Evolutionary conservation across 2,329 filamentous ascomycete species (phyloP).

Genomic region (Pseudogymnoascus sp.): DNA sequence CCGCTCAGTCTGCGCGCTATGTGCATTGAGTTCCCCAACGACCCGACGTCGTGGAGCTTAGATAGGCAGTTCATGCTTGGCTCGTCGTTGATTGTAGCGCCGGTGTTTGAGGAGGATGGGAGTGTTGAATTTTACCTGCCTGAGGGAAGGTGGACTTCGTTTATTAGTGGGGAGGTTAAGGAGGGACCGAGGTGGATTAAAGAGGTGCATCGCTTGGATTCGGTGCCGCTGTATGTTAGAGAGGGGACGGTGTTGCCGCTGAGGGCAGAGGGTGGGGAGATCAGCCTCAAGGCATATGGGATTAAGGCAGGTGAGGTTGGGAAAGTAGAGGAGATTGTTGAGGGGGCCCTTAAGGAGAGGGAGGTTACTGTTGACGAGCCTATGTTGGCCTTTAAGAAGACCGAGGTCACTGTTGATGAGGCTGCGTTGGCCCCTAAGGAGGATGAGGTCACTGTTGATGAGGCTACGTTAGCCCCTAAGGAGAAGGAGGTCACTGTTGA

Average conservation of each 20-base stretch:
- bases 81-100: conserved; percentile 49
- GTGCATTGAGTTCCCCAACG: conserved; percentile 54
- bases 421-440: too few relatives aligned
- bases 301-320: background rate
- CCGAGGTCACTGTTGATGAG: too few relatives aligned
- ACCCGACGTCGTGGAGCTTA: conserved; percentile 50
- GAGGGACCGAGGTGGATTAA: conserved; percentile 40
- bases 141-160: conserved; percentile 44
- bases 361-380: background rate
- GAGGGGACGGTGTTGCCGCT: conserved; percentile 31
- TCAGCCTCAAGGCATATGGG: background rate
- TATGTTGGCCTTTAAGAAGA: too few relatives aligned
- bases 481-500: background rate
- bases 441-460: background rate
- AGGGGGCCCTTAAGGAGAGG: background rate
- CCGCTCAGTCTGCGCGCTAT: conserved; percentile 51
- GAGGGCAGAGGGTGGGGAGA: conserved; percentile 24
- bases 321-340: background rate
- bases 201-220: conserved; percentile 43
- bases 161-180: conserved; percentile 39
- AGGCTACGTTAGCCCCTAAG: background rate
- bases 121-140: conserved; percentile 52
- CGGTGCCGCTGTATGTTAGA: conserved; percentile 42
- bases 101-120: conserved; percentile 51
- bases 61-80: conserved; percentile 60